Conservation (phyloP, 441 rosid genomes). For the Eruca vesicaria region DNA sequence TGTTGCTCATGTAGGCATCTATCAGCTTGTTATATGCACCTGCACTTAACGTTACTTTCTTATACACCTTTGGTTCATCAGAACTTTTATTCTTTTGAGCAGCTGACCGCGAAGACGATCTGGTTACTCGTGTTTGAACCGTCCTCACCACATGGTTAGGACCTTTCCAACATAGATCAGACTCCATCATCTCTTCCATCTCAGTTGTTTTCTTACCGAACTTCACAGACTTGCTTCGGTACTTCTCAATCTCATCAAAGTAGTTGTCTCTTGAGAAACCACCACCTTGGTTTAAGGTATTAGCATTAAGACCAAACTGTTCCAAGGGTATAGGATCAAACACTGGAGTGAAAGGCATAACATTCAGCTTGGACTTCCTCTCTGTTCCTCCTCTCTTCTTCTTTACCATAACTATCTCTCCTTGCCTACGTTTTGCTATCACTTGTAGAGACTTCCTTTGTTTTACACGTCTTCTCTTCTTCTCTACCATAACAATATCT, state of each 20-base stretch:
- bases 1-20: slow-evolving; percentile 69
- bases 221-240: slow-evolving; percentile 32
- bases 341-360: slow-evolving; percentile 52
- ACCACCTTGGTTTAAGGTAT: slow-evolving; percentile 1
- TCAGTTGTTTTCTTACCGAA: slow-evolving; percentile 37
- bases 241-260: slow-evolving; percentile 20
- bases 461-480: slow-evolving; percentile 20
- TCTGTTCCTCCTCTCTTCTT: slow-evolving; percentile 26
- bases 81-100: slow-evolving; percentile 25
- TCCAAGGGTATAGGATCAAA: slow-evolving; percentile 36
- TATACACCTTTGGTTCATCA: slow-evolving; percentile 38
- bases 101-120: slow-evolving; percentile 29
- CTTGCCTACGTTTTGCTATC: neutral
- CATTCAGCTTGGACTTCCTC: slow-evolving; percentile 40
- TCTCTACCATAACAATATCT: slow-evolving; percentile 19
- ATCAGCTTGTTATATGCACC: slow-evolving; percentile 81
- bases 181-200: slow-evolving; percentile 49
- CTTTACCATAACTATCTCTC: slow-evolving; percentile 15
- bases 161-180: slow-evolving; percentile 45
- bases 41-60: slow-evolving; percentile 57
- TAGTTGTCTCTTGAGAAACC: slow-evolving; percentile 20
- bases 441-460: neutral
- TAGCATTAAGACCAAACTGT: slow-evolving; percentile 36
- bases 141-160: slow-evolving; percentile 31
- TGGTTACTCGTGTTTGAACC: slow-evolving; percentile 32